A percentile compares a stretch with the other conserved stretches of the same genome.
These are phyloP conservation scores for Fragaria nilgerrensis DNA, from an alignment of 306 rosid species.

Conservation along the genomic window DNA sequence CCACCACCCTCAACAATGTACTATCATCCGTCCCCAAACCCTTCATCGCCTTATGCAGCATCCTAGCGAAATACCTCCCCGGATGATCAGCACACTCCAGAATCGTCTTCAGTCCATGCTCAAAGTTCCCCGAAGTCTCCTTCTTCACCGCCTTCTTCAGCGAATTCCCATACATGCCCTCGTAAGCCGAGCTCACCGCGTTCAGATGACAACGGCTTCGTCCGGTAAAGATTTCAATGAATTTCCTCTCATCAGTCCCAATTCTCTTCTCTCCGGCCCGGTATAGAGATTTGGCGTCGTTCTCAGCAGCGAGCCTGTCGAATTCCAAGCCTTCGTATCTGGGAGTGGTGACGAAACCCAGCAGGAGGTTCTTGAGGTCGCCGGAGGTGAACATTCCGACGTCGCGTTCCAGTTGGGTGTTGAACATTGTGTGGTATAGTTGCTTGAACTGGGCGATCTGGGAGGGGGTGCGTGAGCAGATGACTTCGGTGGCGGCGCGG, in stretches of 20 bases:
- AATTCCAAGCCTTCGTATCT: constrained; percentile 54
- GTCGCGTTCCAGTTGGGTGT: constrained; percentile 54
- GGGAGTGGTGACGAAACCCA: constrained; percentile 50
- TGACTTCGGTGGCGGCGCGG: constrained; percentile 68
- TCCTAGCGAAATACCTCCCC: constrained; percentile 73
- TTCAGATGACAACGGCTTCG: constrained; percentile 63
- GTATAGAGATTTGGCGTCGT: constrained; percentile 35
- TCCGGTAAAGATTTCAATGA: constrained; percentile 50
- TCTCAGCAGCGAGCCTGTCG: constrained; percentile 30
- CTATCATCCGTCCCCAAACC: constrained; percentile 74
- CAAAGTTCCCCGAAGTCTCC: constrained; percentile 72
- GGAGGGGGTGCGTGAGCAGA: constrained; percentile 74
- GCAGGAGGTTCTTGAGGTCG: constrained; percentile 57
- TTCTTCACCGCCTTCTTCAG: constrained; percentile 65
- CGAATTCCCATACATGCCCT: constrained; percentile 47
- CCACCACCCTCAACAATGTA: constrained; percentile 58
- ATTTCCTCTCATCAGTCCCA: constrained; percentile 43
- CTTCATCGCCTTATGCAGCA: constrained; percentile 63
- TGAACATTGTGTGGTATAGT: constrained; percentile 47
- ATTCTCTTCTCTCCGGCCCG: constrained; percentile 42
- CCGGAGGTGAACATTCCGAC: constrained; percentile 46
- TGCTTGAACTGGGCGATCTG: constrained; percentile 71
- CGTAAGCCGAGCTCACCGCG: constrained; percentile 47
- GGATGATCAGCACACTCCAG: constrained; percentile 66
- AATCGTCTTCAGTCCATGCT: constrained; percentile 61